A percentile compares a stretch with the other conserved stretches of the same genome.
These are phyloP conservation scores for Pseudisothecium myosuroides DNA, from an alignment of 225 moss, liverwort and hornwort species.

Conservation along the genomic window DNA sequence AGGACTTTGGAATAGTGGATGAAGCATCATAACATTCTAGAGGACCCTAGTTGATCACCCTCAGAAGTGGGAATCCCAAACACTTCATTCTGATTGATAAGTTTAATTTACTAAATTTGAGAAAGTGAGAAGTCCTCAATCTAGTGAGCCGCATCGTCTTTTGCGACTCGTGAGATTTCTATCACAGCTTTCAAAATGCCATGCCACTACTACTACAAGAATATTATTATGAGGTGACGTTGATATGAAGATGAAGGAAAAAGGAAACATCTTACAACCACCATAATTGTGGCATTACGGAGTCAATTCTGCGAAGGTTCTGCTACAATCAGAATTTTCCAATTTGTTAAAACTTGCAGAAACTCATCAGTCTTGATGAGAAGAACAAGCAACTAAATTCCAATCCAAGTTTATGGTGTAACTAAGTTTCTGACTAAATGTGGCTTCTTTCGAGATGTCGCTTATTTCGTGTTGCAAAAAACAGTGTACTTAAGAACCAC, in stretches of 20 bases:
- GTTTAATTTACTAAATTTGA: neutral
- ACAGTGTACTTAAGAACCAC: too few relatives aligned
- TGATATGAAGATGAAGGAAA: neutral
- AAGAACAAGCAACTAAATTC: neutral
- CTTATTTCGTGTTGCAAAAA: neutral
- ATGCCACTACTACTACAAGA: neutral
- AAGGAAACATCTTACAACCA: too few relatives aligned
- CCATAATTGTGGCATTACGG: neutral
- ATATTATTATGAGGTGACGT: neutral
- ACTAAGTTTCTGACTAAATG: neutral
- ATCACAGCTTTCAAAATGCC: neutral
- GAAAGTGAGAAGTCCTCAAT: neutral
- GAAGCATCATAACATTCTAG: neutral
- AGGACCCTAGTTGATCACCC: too few relatives aligned
- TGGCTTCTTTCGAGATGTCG: too few relatives aligned
- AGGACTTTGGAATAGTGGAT: neutral
- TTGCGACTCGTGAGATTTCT: neutral
- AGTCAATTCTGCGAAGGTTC: neutral
- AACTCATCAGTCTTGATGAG: neutral
- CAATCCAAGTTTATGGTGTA: neutral
- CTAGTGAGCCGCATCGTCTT: too few relatives aligned
- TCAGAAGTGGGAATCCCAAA: neutral
- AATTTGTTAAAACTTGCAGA: neutral
- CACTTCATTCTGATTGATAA: neutral
- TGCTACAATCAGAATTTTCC: too few relatives aligned